Evolutionary conservation across 805 yeast genomes (phyloP).

Genomic region (Scheffersomyces amazonensis): DNA sequence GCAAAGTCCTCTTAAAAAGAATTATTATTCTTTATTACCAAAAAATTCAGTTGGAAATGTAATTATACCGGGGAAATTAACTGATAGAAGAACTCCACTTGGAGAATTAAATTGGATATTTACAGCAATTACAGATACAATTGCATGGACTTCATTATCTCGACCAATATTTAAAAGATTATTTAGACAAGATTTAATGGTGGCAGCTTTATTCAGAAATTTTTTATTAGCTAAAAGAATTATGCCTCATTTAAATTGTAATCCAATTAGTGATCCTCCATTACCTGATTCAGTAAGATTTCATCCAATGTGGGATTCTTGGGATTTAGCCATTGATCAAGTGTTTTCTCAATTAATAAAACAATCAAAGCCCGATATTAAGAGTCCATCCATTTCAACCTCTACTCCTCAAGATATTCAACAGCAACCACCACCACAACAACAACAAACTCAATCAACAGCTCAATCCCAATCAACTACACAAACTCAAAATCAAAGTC

Average conservation of each 20-base stretch:
- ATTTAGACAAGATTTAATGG: slow-evolving; percentile 94
- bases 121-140: slow-evolving; percentile 96
- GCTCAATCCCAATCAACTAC: not conserved
- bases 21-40: slow-evolving; percentile 46
- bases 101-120: slow-evolving; percentile 98
- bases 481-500: slow-evolving; percentile 3
- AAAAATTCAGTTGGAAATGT: slow-evolving; percentile 53
- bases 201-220: slow-evolving; percentile 92
- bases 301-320: slow-evolving; percentile 96
- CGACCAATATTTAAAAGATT: slow-evolving; percentile 84
- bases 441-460: not conserved
- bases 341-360: slow-evolving; percentile 71
- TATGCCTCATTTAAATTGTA: slow-evolving; percentile 91
- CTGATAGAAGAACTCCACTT: slow-evolving; percentile 91
- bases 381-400: not conserved
- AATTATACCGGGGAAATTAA: slow-evolving; percentile 82
- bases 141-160: slow-evolving; percentile 93
- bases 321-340: slow-evolving; percentile 97
- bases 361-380: slow-evolving; percentile 19
- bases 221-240: slow-evolving; percentile 88
- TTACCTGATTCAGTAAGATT: slow-evolving; percentile 76
- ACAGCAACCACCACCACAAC: not conserved
- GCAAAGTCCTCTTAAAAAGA: slow-evolving; percentile 66
- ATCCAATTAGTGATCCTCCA: slow-evolving; percentile 92
- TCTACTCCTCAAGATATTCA: slow-evolving; percentile 2